Evolutionary conservation across 2,329 filamentous ascomycete genomes (phyloP).

Genomic region (Exserohilum rostratum): DNA sequence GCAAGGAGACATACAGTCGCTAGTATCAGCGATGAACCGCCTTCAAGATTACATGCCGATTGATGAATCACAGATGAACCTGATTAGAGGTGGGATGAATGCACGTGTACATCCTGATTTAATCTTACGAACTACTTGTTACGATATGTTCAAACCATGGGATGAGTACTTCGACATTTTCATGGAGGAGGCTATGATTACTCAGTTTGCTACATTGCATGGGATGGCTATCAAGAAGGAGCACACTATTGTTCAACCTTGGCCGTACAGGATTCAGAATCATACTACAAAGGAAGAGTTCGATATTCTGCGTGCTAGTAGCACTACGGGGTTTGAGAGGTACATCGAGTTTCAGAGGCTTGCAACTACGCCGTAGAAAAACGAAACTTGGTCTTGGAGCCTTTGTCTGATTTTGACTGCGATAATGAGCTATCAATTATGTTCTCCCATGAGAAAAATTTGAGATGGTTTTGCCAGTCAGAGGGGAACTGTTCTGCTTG

Average conservation of each 20-base stretch:
- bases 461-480: no score
- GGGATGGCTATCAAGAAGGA: background rate
- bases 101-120: background rate
- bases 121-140: background rate
- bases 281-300: background rate
- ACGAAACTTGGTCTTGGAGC: no score
- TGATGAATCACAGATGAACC: background rate
- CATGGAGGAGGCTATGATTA: background rate
- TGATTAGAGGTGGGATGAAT: background rate
- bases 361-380: no score
- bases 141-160: background rate
- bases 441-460: no score
- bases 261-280: background rate
- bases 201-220: background rate
- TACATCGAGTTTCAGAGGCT: background rate
- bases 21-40: background rate
- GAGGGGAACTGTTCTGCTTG: no score
- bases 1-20: background rate
- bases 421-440: no score
- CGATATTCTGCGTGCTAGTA: background rate
- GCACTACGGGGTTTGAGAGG: background rate
- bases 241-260: background rate
- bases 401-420: no score
- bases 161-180: background rate
- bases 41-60: background rate